Percentiles rank a stretch among this genome's conserved stretches.
phyloP scores from a whole-genome alignment of 129 eudicot genomes.

The Tanacetum coccineum region DNA sequence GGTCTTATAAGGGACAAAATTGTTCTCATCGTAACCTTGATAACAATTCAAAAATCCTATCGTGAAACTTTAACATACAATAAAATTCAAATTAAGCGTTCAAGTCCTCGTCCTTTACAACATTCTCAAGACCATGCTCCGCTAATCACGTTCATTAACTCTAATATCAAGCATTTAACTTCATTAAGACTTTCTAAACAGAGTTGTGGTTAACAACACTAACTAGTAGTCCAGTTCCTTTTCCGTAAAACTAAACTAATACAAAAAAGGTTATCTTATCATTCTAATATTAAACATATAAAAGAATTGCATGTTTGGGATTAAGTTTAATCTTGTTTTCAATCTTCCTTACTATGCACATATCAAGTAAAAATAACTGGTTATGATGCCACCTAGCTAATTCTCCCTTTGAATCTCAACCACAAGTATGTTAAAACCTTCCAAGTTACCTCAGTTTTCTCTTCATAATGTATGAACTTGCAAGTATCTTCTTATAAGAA shows the following conservation, averaged over 20 bases:
- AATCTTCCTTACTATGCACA: neutral
- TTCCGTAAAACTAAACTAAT: neutral
- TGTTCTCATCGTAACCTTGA: no score
- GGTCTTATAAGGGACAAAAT: no score
- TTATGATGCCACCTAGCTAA: neutral
- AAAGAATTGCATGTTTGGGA: neutral
- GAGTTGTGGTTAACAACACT: neutral
- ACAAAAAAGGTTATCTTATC: neutral
- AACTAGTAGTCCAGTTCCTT: no score
- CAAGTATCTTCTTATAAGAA: neutral
- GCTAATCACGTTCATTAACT: no score
- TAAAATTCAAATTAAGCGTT: no score
- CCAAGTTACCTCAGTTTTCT: neutral
- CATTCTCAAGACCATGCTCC: no score
- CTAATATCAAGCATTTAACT: no score
- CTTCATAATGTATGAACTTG: neutral
- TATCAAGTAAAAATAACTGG: neutral
- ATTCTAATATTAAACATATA: neutral
- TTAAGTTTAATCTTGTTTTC: conserved; percentile 6
- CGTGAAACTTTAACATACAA: no score
- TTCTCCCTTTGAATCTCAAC: neutral
- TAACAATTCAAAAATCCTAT: no score
- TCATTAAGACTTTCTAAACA: no score
- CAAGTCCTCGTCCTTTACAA: no score
- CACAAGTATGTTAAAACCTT: neutral